Conservation (phyloP, 2,329 filamentous ascomycete species). For the Phoma sp. region DNA sequence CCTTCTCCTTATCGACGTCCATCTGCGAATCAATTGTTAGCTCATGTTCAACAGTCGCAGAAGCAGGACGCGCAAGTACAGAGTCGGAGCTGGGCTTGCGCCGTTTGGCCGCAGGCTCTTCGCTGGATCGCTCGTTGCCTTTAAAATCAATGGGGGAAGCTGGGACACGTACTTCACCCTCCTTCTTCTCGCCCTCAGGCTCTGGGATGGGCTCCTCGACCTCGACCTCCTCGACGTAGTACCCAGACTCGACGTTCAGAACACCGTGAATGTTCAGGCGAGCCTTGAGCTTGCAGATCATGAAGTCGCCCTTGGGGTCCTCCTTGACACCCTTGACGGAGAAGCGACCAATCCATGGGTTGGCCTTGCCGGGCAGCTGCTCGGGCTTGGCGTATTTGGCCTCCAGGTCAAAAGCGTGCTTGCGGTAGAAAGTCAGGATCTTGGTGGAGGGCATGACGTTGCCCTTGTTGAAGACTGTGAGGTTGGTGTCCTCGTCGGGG, state of each 20-base stretch:
- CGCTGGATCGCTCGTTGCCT: slow-evolving; percentile 28
- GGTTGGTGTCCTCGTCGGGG: slow-evolving; percentile 94
- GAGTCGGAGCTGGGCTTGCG: slow-evolving; percentile 32
- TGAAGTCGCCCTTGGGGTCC: slow-evolving; percentile 92
- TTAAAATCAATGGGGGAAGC: slow-evolving; percentile 30
- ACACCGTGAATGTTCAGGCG: slow-evolving; percentile 95
- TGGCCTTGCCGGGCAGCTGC: slow-evolving; percentile 82
- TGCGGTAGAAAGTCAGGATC: slow-evolving; percentile 98
- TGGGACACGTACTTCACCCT: slow-evolving; percentile 71
- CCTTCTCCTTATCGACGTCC: slow-evolving; percentile 49
- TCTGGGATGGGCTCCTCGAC: slow-evolving; percentile 89
- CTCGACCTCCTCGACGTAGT: slow-evolving; percentile 97
- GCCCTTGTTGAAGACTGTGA: slow-evolving; percentile 97
- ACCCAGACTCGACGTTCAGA: slow-evolving; percentile 93
- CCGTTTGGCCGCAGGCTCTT: slow-evolving; percentile 42
- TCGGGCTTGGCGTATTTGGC: slow-evolving; percentile 91
- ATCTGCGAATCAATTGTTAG: slow-evolving; percentile 46
- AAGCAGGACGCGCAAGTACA: slow-evolving; percentile 39
- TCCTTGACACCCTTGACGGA: slow-evolving; percentile 97
- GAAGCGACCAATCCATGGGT: slow-evolving; percentile 96
- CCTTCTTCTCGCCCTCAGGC: slow-evolving; percentile 66
- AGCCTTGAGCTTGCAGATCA: slow-evolving; percentile 99
- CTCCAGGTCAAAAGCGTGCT: slow-evolving; percentile 96
- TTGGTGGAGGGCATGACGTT: slow-evolving; percentile 98
- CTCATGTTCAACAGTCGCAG: slow-evolving; percentile 25